Evolutionary conservation across 805 yeast genomes (phyloP).

Genomic region (Metschnikowia similis): DNA sequence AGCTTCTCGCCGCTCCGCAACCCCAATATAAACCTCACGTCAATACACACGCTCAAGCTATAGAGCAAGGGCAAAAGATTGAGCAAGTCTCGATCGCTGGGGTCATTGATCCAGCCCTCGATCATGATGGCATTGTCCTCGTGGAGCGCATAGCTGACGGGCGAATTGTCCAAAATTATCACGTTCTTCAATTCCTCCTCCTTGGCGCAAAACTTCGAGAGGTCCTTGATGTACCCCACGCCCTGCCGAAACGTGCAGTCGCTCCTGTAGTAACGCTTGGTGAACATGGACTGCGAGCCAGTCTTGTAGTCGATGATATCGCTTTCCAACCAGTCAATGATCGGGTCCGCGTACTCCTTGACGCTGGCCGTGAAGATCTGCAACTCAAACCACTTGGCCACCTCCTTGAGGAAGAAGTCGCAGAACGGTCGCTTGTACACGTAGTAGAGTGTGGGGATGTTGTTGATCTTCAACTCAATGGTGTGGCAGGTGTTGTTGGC

Average conservation of each 20-base stretch:
- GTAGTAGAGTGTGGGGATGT: conserved; percentile 75
- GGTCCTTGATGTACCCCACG: conserved; percentile 69
- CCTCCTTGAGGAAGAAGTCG: conserved; percentile 74
- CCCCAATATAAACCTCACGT: conserved; percentile 74
- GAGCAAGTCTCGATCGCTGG: conserved; percentile 79
- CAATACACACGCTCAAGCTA: conserved; percentile 74
- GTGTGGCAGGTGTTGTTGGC: conserved; percentile 43
- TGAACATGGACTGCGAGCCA: conserved; percentile 31
- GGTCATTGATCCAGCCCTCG: conserved; percentile 98
- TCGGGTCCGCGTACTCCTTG: conserved; percentile 94
- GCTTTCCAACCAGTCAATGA: conserved; percentile 83
- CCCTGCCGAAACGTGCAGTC: conserved; percentile 77
- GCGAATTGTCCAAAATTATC: conserved; percentile 87
- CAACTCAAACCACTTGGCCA: conserved; percentile 80
- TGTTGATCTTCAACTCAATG: conserved; percentile 72
- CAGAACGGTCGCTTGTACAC: conserved; percentile 92
- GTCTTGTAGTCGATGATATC: conserved; percentile 33
- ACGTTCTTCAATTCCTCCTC: conserved; percentile 69
- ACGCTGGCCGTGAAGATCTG: conserved; percentile 94
- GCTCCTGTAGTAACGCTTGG: conserved; percentile 66
- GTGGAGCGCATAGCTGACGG: conserved; percentile 79
- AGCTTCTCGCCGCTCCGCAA: conserved; percentile 68
- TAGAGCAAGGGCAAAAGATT: conserved; percentile 76
- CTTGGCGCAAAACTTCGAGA: conserved; percentile 44
- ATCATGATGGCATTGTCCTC: conserved; percentile 87